Base-by-base conservation (phyloP, 1,284 basidiomycete genomes). In the Tilletia caries region DNA sequence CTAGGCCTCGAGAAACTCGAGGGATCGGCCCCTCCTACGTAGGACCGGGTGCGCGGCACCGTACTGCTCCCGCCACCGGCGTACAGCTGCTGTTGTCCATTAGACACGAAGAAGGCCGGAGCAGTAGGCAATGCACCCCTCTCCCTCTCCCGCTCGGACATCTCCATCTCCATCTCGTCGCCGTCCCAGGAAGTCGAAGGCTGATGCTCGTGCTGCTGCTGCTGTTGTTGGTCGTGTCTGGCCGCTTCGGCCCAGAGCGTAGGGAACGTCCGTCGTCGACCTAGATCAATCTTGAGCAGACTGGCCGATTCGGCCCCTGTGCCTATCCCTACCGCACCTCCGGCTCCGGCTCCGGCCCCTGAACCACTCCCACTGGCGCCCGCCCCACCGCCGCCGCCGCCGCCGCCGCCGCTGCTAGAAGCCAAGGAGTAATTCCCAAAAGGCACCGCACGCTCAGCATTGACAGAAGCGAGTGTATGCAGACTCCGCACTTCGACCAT, bases 401-500 rank as follows among this genome's bases (percentile, higher is more conserved):
- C 20, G 58, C 27, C 58, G 58, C 18, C 18, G 32, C 10, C 32
- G 27, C 18, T 29, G 32, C 32, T 18, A 27, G 27, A 29, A 37
- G 58, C 32, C 8, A 41, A 15, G 2, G 37, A 41, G 2, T 41
- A 41, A 2, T 41, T 41, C 37, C 37, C 37, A 41, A 41, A 41
- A 6, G 15, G 37, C 37, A 41, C 37, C 15, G n/a, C n/a, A n/a
- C 37, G 37, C 37, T 41, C 37, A 13, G 37, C 37, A 6, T 6
- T 41, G 37, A 15, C 15, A 1, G 37, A 41, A 41, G 37, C 37
- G 3, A 62, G 6, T 0, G 29, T 33, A 23, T 62, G 29, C 12
- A 62, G 15, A 37, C 58, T 62, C 32, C 58, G 29, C 12, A 62
- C 58, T 29, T 62, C 58, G 13, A 34, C 15, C 58, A 62, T 62